These are phyloP conservation scores for Plasmodium malariae DNA, from an alignment of 169 alveolate species.

Conservation along the genomic window DNA sequence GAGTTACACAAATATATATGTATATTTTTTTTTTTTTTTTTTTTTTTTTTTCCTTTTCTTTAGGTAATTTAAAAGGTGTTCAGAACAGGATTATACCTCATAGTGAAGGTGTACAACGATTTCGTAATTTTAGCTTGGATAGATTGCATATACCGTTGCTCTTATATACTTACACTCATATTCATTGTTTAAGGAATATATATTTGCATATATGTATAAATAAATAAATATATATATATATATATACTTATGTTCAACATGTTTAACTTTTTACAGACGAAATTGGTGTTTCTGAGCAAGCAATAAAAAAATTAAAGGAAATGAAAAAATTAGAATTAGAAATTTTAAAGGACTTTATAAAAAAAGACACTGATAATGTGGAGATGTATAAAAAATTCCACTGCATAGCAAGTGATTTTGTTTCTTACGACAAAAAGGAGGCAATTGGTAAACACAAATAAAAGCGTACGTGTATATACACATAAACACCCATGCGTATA, in stretches of 20 bases:
- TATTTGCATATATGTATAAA: neutral
- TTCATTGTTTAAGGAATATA: no score
- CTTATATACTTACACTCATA: no score
- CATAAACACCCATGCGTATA: neutral
- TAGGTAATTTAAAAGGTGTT: slow-evolving; percentile 44
- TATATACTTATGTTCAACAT: neutral
- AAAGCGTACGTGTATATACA: no score
- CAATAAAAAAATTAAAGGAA: slow-evolving; percentile 45
- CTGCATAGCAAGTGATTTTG: slow-evolving; percentile 70
- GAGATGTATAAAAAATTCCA: slow-evolving; percentile 46
- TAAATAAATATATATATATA: neutral
- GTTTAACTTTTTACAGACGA: slow-evolving; percentile 4
- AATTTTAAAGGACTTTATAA: slow-evolving; percentile 38
- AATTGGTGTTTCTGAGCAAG: slow-evolving; percentile 59
- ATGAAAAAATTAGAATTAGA: slow-evolving; percentile 64
- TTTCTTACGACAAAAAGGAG: neutral
- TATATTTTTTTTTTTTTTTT: slow-evolving; percentile 20
- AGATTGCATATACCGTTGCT: no score
- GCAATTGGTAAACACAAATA: slow-evolving; percentile 6
- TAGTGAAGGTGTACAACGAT: slow-evolving; percentile 23
- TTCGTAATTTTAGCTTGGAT: neutral
- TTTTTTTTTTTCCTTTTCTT: neutral
- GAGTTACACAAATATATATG: neutral
- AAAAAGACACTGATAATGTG: slow-evolving; percentile 25
- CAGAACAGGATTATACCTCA: slow-evolving; percentile 17